Evolutionary conservation across 2,329 filamentous ascomycete genomes (phyloP).

Genomic region (Fusarium sacchari): DNA sequence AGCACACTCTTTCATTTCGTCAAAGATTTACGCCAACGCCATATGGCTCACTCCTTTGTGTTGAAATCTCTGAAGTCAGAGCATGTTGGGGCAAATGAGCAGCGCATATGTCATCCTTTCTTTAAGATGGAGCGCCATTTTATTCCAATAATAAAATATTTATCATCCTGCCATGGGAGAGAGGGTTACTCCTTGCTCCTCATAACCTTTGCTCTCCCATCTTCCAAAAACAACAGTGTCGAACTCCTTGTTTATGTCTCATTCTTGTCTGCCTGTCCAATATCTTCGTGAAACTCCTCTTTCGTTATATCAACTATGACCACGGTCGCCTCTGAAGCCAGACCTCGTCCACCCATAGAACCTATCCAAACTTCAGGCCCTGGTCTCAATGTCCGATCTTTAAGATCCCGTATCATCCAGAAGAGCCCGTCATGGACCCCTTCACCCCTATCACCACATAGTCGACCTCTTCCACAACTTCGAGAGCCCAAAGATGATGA

Average conservation of each 20-base stretch:
- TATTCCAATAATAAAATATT: slow-evolving; percentile 35
- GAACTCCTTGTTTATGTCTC: not conserved
- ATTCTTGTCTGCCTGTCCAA: not conserved
- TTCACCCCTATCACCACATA: slow-evolving; percentile 36
- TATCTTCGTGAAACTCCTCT: slow-evolving; percentile 4
- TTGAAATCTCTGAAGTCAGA: slow-evolving; percentile 20
- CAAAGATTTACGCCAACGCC: slow-evolving; percentile 20
- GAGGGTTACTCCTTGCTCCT: not conserved
- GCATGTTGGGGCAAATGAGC: slow-evolving; percentile 12
- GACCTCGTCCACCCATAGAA: slow-evolving; percentile 34
- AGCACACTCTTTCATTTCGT: slow-evolving; percentile 32
- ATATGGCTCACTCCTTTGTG: slow-evolving; percentile 27
- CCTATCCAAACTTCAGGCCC: slow-evolving; percentile 38
- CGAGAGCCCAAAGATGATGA: slow-evolving; percentile 30
- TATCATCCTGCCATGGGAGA: not conserved
- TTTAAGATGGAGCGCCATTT: slow-evolving; percentile 32
- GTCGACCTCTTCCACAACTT: slow-evolving; percentile 25
- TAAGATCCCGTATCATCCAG: slow-evolving; percentile 20
- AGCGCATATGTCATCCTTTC: slow-evolving; percentile 22
- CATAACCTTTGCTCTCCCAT: not conserved
- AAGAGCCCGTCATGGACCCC: slow-evolving; percentile 38
- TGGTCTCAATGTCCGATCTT: slow-evolving; percentile 16
- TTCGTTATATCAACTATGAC: slow-evolving; percentile 24
- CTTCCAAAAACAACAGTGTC: not conserved
- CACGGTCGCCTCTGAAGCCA: slow-evolving; percentile 21